phyloP scores from a whole-genome alignment of 1,284 basidiomycete species.

The Puccinia sorghi region DNA sequence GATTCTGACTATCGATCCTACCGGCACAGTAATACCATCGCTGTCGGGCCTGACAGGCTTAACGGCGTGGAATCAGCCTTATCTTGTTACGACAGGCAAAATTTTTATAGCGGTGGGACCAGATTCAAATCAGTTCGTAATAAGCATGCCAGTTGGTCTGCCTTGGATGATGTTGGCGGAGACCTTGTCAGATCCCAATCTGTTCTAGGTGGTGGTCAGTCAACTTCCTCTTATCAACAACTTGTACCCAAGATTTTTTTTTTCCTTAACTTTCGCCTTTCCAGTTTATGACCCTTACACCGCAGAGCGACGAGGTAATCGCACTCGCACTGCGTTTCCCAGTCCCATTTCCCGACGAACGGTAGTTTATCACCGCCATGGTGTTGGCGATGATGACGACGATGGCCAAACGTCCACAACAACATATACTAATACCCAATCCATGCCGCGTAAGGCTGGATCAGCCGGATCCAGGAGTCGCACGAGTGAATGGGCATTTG shows the following conservation, averaged over 20 bases:
- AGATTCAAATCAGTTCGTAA: neutral
- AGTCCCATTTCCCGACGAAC: constrained; percentile 10
- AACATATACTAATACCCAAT: constrained; percentile 30
- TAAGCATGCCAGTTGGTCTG: constrained; percentile 44
- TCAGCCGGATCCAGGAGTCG: constrained; percentile 35
- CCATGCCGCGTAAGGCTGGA: constrained; percentile 22
- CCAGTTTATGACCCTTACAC: constrained; percentile 35
- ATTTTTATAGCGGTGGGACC: neutral
- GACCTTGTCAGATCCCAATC: constrained; percentile 36
- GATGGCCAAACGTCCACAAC: constrained; percentile 35
- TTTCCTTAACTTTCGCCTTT: neutral
- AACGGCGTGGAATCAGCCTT: constrained; percentile 29
- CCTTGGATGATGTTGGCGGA: neutral
- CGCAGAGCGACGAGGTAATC: constrained; percentile 7
- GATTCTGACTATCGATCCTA: constrained; percentile 5
- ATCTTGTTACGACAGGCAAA: constrained; percentile 27
- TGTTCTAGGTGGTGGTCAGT: constrained; percentile 43
- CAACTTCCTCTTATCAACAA: neutral
- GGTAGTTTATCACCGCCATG: neutral
- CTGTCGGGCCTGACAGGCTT: constrained; percentile 1
- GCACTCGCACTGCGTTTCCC: neutral
- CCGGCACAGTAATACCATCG: constrained; percentile 16
- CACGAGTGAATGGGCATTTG: constrained; percentile 18
- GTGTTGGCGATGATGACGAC: constrained; percentile 41
- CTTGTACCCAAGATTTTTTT: neutral